Conservation (phyloP, 805 yeast genomes). For the Helenozyma baotianmanensis region DNA sequence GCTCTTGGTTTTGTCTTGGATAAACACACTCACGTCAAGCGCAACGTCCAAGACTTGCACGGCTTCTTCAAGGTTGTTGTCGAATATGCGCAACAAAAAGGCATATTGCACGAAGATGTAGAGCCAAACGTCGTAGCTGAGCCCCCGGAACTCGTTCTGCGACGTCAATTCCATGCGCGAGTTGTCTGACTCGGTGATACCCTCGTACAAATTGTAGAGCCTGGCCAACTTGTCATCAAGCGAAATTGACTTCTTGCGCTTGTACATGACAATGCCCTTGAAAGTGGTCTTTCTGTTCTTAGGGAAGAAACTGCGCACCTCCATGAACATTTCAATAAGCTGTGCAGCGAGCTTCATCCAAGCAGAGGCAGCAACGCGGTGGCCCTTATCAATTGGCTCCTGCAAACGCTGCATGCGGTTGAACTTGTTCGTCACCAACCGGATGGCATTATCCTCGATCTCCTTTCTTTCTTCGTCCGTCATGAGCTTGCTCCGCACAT, state of each 20-base stretch:
- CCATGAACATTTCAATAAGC: conserved; percentile 75
- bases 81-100: conserved; percentile 56
- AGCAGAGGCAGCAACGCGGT: conserved; percentile 58
- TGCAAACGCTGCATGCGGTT: conserved; percentile 50
- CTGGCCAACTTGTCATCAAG: conserved; percentile 72
- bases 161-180: conserved; percentile 41
- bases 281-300: conserved; percentile 67
- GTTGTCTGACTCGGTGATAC: conserved; percentile 29
- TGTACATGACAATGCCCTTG: conserved; percentile 60
- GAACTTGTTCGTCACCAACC: conserved; percentile 53
- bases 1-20: conserved; percentile 56
- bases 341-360: conserved; percentile 87
- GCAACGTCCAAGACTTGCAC: conserved; percentile 63
- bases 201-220: conserved; percentile 62
- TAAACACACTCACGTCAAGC: conserved; percentile 72
- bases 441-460: conserved; percentile 53
- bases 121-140: conserved; percentile 79
- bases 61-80: conserved; percentile 56
- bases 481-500: conserved; percentile 14
- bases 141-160: conserved; percentile 64
- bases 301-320: conserved; percentile 74
- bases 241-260: conserved; percentile 56
- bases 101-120: conserved; percentile 77
- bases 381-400: conserved; percentile 30
- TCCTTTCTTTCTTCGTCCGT: conserved; percentile 47